Percentiles rank a stretch among this genome's conserved stretches.
These are phyloP conservation scores for Zoysia pacifica DNA, from an alignment of 176 grass and related monocot genomes.

Conservation along the genomic window DNA sequence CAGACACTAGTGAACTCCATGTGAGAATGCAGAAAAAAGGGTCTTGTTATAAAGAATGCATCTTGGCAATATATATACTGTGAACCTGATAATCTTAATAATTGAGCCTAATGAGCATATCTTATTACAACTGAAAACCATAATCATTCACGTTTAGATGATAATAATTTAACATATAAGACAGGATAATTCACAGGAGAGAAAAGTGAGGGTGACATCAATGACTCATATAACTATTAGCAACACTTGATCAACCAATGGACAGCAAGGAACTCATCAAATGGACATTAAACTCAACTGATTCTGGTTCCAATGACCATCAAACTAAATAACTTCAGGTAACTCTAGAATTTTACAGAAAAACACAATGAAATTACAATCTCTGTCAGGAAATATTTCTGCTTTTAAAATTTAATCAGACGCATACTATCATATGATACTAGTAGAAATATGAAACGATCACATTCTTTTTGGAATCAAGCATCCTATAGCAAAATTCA, in stretches of 20 bases:
- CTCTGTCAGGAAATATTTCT: not conserved
- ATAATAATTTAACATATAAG: slow-evolving; percentile 1
- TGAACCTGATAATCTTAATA: not conserved
- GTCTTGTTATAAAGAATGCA: not conserved
- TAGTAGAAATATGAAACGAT: too few relatives aligned
- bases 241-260: not conserved
- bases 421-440: too few relatives aligned
- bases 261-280: too few relatives aligned
- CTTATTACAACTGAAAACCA: slow-evolving; percentile 1
- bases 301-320: not conserved
- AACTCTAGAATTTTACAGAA: not conserved
- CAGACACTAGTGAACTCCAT: not conserved
- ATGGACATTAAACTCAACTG: not conserved
- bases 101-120: not conserved
- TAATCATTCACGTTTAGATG: not conserved
- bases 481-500: too few relatives aligned
- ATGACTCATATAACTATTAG: not conserved
- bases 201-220: not conserved
- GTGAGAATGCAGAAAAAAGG: not conserved
- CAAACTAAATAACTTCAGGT: not conserved
- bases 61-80: not conserved
- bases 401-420: too few relatives aligned
- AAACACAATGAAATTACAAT: not conserved
- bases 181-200: not conserved
- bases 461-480: too few relatives aligned